Base-by-base conservation (phyloP, 441 rosid genomes). In the Erodium moschatum region DNA sequence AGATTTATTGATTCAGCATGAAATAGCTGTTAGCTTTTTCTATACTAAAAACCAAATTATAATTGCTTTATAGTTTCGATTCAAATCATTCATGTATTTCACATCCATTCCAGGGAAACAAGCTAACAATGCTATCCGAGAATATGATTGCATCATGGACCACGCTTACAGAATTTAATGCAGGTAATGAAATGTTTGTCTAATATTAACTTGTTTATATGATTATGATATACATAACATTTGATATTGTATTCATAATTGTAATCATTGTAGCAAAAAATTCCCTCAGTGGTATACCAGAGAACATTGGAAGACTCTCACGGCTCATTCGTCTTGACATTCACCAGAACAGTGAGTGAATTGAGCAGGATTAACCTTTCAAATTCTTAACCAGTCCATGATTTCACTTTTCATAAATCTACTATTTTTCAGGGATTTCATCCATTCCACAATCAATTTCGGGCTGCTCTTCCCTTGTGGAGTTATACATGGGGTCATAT, bases 281-380 rank as follows among this genome's bases (percentile, higher is more conserved):
- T 80, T 69, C 86, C 81, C 81, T 93, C 75, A 78, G 63, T 77
- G 77, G 76, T 70, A 76, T 93, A 50, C 96, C 98, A 16, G 89
- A 89, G 72, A 84, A 74, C 74, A 77, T 90, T 54, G 95, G 95
- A 79, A 81, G 77, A 72, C 94, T 90, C 81, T 83, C 90, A 8
- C 85, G 80, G 74, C 90, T 93, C 79, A 84, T 93, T 67, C 88
- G 96, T 73, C 89, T 93, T 77, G 96, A 93, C 75, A 88, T 90
- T 79, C 98, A 87, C 73, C 97, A 87, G 76, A 93, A 93, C 79
- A 85, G 98, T 93, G 78, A 85, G 92, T 82, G 52, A 74, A 72
- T 54, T 27, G 50, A 69, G 64, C 19, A 52, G 56, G 50, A 64
- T 13, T 64, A 61, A 12, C 62, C 72, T 65, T 75, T 9, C 65